Percentiles rank a stretch among this genome's conserved stretches.
These are phyloP conservation scores for Calonectria henricotiae DNA, from an alignment of 2,329 filamentous ascomycete species.

Conservation along the genomic window DNA sequence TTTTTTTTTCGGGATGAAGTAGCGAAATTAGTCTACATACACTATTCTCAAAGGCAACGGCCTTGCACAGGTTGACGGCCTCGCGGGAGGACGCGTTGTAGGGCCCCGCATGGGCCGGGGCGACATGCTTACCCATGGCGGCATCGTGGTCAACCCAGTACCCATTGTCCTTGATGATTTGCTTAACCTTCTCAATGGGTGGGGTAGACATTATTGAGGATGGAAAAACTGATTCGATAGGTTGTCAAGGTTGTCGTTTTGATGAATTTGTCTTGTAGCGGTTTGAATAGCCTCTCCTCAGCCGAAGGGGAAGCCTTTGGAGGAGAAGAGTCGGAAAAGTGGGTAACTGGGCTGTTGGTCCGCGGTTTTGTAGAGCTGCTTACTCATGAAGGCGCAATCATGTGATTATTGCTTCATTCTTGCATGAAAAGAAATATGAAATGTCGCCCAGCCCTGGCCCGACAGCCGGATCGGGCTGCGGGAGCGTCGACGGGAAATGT, in stretches of 20 bases:
- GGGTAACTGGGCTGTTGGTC: background rate
- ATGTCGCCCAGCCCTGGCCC: background rate
- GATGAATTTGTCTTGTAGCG: background rate
- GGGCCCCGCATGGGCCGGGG: slow-evolving; percentile 1
- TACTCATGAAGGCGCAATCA: slow-evolving; percentile 2
- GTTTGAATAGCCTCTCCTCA: background rate
- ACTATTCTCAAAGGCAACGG: background rate
- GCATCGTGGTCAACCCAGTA: slow-evolving; percentile 1
- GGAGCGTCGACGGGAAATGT: background rate
- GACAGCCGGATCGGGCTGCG: slow-evolving; percentile 15
- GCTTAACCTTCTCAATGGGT: background rate
- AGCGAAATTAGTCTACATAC: background rate
- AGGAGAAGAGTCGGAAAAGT: slow-evolving; percentile 7
- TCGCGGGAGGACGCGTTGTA: slow-evolving; percentile 5
- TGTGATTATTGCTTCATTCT: background rate
- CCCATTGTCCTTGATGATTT: background rate
- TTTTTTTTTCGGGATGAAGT: background rate
- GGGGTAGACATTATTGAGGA: background rate
- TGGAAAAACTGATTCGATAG: background rate
- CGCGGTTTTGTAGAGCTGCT: background rate
- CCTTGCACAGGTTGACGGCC: slow-evolving; percentile 1
- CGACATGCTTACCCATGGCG: slow-evolving; percentile 6
- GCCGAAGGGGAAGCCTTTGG: background rate
- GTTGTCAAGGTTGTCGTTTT: background rate
- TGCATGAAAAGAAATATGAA: slow-evolving; percentile 11